phyloP scores from a whole-genome alignment of 495 filamentous ascomycete genomes.

The Penicillium manginii region DNA sequence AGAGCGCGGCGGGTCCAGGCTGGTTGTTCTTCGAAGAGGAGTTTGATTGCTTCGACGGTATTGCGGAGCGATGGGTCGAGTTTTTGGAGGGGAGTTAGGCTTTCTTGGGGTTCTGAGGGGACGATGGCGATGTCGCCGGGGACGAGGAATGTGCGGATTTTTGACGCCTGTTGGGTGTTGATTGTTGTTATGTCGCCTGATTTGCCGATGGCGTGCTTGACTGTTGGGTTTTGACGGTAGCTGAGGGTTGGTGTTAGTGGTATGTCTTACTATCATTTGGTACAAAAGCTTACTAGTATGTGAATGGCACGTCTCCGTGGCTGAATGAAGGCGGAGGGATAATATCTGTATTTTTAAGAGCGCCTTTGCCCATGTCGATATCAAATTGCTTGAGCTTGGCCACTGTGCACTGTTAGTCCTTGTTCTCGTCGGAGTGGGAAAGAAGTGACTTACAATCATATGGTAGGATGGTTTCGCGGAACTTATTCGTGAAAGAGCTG shows the following conservation, averaged over 20 bases:
- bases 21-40: constrained; percentile 70
- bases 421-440: neutral
- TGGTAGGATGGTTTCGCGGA: constrained; percentile 65
- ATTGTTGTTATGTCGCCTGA: constrained; percentile 54
- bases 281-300: constrained; percentile 50
- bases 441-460: constrained; percentile 57
- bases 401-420: constrained; percentile 41
- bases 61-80: constrained; percentile 56
- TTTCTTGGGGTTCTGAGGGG: constrained; percentile 54
- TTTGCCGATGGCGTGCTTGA: constrained; percentile 53
- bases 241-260: constrained; percentile 25
- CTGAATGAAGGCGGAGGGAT: constrained; percentile 80
- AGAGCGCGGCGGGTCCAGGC: constrained; percentile 85
- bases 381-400: constrained; percentile 74
- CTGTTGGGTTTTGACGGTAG: constrained; percentile 63
- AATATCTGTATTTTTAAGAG: constrained; percentile 63
- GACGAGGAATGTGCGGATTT: constrained; percentile 62
- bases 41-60: constrained; percentile 60
- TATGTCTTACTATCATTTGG: neutral
- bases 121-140: constrained; percentile 57
- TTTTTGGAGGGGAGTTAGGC: constrained; percentile 48
- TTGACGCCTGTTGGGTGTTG: constrained; percentile 55
- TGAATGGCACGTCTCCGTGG: constrained; percentile 67
- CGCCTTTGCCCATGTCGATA: constrained; percentile 65
- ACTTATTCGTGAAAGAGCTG: constrained; percentile 65